Base-by-base conservation (phyloP, 352 stramenopile genomes). In the Globisporangium solare region DNA sequence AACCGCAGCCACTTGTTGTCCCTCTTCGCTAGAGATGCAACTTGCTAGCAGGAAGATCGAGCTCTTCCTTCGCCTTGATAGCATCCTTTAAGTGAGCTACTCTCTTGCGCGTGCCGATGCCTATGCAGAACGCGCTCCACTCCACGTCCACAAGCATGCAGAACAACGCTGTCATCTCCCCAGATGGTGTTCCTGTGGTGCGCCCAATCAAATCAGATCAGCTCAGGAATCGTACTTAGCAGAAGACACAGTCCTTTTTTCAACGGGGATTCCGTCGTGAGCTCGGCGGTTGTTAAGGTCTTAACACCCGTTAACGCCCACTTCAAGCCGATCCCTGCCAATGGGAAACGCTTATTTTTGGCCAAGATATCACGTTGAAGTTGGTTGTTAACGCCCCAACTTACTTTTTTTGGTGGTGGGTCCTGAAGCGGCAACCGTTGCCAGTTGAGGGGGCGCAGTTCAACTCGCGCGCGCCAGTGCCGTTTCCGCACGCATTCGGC, bases 221-320 rank as follows among this genome's bases (percentile, higher is more conserved):
- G 27, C 39, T 43, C 39, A n/a, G 18, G 12, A 43, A 43, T 43
- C 39, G 39, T 35, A n/a, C n/a, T n/a, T n/a, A n/a, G n/a, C n/a
- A n/a, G n/a, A n/a, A n/a, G n/a, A n/a, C 27, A 35, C 27, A 35
- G 27, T 18, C 39, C 39, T 18, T 43, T 43, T 43, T 15, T n/a
- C 27, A 35, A 35, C 12, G n/a, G 18, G 18, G 42, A 22, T 59
- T 59, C 49, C 42, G 49, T 13, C 49, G 49, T 55, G 49, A 47
- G 20, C 7, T 21, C 2, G 39, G 12, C 17, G 39, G 6, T 22
- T 6, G 24, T 35, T 35, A 20, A 8, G 14, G 35, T 32, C 41
- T 27, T 20, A 63, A 61, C 58, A 54, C 51, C 45, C 63, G 20
- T 41, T 54, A 68, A 68, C 64, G 3, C 56, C 40, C 63, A 56